phyloP scores from a whole-genome alignment of 768 basidiomycete genomes.

The Piloderma croceum region DNA sequence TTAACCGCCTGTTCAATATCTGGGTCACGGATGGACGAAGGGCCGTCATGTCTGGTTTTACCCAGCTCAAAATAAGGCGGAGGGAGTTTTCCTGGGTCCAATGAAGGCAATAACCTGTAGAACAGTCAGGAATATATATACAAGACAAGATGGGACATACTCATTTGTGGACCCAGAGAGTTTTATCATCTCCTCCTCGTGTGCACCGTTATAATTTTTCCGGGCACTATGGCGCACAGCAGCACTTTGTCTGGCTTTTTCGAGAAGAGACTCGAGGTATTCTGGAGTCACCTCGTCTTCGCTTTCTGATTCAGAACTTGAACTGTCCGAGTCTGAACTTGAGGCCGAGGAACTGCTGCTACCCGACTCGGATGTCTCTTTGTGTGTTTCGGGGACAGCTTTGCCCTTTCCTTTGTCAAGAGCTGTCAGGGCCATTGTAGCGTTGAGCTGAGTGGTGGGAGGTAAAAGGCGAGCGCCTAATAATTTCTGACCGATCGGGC shows the following conservation, averaged over 20 bases:
- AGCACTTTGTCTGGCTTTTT: conserved; percentile 53
- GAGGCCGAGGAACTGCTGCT: conserved; percentile 16
- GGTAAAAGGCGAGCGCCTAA: too few relatives aligned
- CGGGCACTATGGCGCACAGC: conserved; percentile 27
- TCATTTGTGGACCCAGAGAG: conserved; percentile 34
- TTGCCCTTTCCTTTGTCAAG: background rate
- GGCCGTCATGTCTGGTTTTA: conserved; percentile 35
- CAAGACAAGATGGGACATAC: conserved; percentile 23
- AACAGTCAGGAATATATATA: conserved; percentile 3
- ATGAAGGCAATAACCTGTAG: conserved; percentile 50
- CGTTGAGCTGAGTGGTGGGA: too few relatives aligned
- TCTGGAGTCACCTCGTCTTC: conserved; percentile 48
- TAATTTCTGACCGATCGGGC: too few relatives aligned
- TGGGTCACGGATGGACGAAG: conserved; percentile 52
- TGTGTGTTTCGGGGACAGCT: background rate
- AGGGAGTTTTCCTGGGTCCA: conserved; percentile 65
- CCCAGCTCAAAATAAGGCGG: conserved; percentile 57
- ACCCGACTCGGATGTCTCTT: background rate
- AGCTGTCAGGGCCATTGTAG: background rate
- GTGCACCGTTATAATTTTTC: too few relatives aligned
- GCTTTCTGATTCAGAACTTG: conserved; percentile 28
- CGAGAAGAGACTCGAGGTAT: conserved; percentile 57
- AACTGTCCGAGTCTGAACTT: conserved; percentile 30
- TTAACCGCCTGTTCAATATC: conserved; percentile 50
- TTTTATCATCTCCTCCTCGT: conserved; percentile 53